Evolutionary conservation across 805 yeast species (phyloP).

Genomic region (Ogataea dorogensis): DNA sequence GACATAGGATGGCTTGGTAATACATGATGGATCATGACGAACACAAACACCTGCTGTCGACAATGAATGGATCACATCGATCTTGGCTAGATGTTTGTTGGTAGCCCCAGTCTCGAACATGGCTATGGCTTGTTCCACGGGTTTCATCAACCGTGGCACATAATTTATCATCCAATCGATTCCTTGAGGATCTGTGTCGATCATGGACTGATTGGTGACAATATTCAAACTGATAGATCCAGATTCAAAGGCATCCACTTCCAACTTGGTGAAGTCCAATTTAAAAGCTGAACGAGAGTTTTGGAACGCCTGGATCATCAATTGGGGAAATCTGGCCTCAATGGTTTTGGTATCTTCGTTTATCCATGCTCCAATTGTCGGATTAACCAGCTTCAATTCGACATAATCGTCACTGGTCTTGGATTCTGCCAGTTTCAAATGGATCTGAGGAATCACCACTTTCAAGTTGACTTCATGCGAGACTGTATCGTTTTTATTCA

Average conservation of each 20-base stretch:
- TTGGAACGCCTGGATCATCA: conserved; percentile 14
- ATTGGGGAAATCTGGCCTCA: conserved; percentile 7
- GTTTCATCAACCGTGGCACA: conserved; percentile 5
- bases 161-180: conserved; percentile 22
- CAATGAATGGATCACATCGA: conserved; percentile 42
- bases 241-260: conserved; percentile 1
- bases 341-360: neutral
- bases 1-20: conserved; percentile 85
- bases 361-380: conserved; percentile 35
- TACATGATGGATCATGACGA: conserved; percentile 82
- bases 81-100: conserved; percentile 23
- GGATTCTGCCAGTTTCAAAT: conserved; percentile 22
- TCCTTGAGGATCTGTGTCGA: conserved; percentile 23
- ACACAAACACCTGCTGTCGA: conserved; percentile 47
- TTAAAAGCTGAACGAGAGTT: conserved; percentile 13
- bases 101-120: conserved; percentile 9
- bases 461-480: conserved; percentile 44
- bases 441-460: conserved; percentile 46
- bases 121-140: conserved; percentile 13
- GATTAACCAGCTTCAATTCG: conserved; percentile 35
- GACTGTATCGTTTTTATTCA: conserved; percentile 9
- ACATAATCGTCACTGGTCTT: conserved; percentile 25
- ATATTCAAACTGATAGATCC: conserved; percentile 9
- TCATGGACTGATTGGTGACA: conserved; percentile 16
- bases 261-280: conserved; percentile 9